Conservation (phyloP, 768 basidiomycete species). For the Guyanaporus albipodus region DNA sequence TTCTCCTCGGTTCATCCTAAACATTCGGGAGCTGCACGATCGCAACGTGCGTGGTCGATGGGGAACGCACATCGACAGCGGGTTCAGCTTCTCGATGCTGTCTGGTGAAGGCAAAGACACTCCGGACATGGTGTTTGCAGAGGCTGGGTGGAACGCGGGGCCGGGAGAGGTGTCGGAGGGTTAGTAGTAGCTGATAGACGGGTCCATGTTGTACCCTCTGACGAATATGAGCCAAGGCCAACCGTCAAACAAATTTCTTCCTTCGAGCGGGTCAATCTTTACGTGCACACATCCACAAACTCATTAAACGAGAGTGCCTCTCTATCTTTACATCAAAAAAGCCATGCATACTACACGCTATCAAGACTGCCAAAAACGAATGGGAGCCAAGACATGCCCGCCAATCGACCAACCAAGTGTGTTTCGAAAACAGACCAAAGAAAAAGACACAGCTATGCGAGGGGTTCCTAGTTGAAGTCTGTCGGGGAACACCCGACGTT, state of each 20-base stretch:
- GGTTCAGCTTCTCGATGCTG: neutral
- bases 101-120: neutral
- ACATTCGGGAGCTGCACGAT: neutral
- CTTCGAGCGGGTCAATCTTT: no score
- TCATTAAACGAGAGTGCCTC: no score
- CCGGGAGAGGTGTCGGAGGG: neutral
- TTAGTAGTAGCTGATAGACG: neutral
- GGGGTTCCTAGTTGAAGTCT: constrained; percentile 17
- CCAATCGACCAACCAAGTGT: neutral
- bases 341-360: neutral
- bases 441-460: neutral
- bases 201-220: no score
- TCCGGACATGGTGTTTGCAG: neutral
- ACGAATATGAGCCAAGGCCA: no score
- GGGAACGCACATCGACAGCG: neutral
- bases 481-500: constrained; percentile 26
- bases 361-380: constrained; percentile 2
- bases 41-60: neutral
- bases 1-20: neutral
- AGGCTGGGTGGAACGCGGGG: neutral
- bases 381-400: neutral
- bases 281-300: no score
- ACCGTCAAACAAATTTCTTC: no score
- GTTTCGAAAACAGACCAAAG: constrained; percentile 5
- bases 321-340: neutral